Conservation (phyloP, 2,329 filamentous ascomycete species). For the Lasiodiplodia gonubiensis region DNA sequence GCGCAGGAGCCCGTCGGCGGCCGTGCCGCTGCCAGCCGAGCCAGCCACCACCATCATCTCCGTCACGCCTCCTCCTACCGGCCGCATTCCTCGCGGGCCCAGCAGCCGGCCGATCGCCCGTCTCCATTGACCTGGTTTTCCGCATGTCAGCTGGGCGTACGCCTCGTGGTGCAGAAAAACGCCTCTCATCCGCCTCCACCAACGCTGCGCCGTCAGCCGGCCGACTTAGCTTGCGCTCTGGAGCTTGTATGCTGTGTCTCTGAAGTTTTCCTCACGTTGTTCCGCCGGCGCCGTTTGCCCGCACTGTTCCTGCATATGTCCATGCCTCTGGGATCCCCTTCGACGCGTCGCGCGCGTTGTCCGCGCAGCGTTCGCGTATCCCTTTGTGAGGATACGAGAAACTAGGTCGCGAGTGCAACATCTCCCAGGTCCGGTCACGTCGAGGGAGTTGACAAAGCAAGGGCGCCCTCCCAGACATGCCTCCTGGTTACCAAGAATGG, state of each 20-base stretch:
- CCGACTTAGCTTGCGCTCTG: not conserved
- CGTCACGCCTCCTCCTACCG: not conserved
- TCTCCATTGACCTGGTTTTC: constrained; percentile 14
- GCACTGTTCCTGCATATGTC: constrained; percentile 27
- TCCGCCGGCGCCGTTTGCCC: not conserved
- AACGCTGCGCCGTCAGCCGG: not conserved
- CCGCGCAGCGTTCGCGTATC: constrained; percentile 19
- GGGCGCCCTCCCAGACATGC: constrained; percentile 23
- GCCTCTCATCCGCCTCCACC: constrained; percentile 11
- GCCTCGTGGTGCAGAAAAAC: constrained; percentile 23
- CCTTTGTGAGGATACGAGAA: constrained; percentile 26
- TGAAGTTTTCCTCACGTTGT: not conserved
- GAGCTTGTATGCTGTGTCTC: constrained; percentile 5
- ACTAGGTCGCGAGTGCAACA: constrained; percentile 26
- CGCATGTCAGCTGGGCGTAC: constrained; percentile 12
- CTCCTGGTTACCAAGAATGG: constrained; percentile 30
- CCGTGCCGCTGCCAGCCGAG: constrained; percentile 6
- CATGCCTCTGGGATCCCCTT: constrained; percentile 18
- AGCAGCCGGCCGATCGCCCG: constrained; percentile 6
- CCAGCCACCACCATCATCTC: constrained; percentile 8
- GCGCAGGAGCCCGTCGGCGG: constrained; percentile 13
- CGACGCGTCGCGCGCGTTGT: constrained; percentile 28
- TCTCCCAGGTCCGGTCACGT: constrained; percentile 4
- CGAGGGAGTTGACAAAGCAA: constrained; percentile 26
- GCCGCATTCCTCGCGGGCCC: constrained; percentile 14